phyloP scores from a whole-genome alignment of 148 eudicot species.

The Rhododendron simsii region DNA sequence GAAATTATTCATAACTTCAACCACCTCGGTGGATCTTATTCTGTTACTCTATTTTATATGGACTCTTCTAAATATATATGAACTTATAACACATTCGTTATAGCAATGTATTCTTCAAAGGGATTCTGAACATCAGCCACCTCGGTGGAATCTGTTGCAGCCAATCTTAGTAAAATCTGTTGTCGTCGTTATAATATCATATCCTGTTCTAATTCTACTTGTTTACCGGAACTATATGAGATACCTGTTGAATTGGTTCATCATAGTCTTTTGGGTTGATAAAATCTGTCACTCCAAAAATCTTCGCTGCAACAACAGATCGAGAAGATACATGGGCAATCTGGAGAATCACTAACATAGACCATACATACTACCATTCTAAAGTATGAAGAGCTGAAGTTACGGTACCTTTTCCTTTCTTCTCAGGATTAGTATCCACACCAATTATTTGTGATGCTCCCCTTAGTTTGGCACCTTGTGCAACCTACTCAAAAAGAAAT shows the following conservation, averaged over 20 bases:
- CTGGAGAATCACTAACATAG: not conserved
- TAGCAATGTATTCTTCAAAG: not conserved
- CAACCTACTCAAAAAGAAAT: conserved; percentile 34
- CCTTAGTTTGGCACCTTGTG: conserved; percentile 56
- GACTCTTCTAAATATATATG: not conserved
- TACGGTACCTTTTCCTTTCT: conserved; percentile 50
- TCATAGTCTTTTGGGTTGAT: conserved; percentile 65
- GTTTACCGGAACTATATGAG: not conserved
- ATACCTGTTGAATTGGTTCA: conserved; percentile 86
- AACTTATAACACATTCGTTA: not conserved
- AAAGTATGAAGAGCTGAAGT: not conserved
- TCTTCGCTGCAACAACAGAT: conserved; percentile 48
- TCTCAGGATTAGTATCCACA: conserved; percentile 66
- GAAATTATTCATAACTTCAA: not conserved
- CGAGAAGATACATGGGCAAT: not conserved
- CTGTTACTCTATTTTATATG: not conserved
- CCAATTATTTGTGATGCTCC: conserved; percentile 90
- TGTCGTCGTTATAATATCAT: not conserved
- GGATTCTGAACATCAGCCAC: not conserved
- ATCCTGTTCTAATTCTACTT: not conserved
- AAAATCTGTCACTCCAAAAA: conserved; percentile 79
- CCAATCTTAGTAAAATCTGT: not conserved
- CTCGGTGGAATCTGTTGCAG: not conserved
- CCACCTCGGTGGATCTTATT: not conserved
- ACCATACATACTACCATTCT: not conserved